Conservation (phyloP, 352 stramenopile species). For the Globisporangium spiculum region DNA sequence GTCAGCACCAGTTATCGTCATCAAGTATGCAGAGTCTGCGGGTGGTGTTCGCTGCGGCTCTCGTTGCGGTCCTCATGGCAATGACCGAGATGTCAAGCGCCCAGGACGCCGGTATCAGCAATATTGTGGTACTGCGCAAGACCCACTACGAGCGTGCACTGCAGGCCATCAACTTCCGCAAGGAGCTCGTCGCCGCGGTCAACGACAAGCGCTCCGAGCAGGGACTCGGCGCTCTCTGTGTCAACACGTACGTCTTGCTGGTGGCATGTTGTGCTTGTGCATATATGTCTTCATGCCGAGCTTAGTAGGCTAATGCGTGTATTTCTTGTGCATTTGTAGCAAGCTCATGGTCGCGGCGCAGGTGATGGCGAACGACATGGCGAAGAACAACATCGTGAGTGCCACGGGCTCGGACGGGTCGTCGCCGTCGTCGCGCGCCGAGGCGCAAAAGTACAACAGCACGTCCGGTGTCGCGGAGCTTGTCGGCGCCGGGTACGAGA, state of each 20-base stretch:
- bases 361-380: slow-evolving; percentile 33
- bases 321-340: not conserved
- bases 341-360: slow-evolving; percentile 33
- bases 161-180: slow-evolving; percentile 44
- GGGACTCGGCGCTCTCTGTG: slow-evolving; percentile 32
- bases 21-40: slow-evolving; percentile 2
- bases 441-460: slow-evolving; percentile 27
- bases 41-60: not conserved
- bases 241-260: slow-evolving; percentile 28
- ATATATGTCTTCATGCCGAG: not conserved
- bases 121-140: slow-evolving; percentile 13
- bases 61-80: not conserved
- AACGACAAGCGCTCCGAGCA: slow-evolving; percentile 36
- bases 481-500: slow-evolving; percentile 28
- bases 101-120: not conserved
- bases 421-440: slow-evolving; percentile 23
- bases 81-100: not conserved
- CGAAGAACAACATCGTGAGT: slow-evolving; percentile 22
- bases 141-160: slow-evolving; percentile 14
- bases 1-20: not conserved
- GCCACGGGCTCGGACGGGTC: slow-evolving; percentile 27
- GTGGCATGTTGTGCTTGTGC: not conserved
- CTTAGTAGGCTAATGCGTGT: not conserved
- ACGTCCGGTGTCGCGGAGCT: slow-evolving; percentile 29
- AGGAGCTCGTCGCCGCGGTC: slow-evolving; percentile 33